Evolutionary conservation across 768 basidiomycete genomes (phyloP), one percentile per base, ranked within the genome.

Genomic region (Amanita pallidorosea): DNA sequence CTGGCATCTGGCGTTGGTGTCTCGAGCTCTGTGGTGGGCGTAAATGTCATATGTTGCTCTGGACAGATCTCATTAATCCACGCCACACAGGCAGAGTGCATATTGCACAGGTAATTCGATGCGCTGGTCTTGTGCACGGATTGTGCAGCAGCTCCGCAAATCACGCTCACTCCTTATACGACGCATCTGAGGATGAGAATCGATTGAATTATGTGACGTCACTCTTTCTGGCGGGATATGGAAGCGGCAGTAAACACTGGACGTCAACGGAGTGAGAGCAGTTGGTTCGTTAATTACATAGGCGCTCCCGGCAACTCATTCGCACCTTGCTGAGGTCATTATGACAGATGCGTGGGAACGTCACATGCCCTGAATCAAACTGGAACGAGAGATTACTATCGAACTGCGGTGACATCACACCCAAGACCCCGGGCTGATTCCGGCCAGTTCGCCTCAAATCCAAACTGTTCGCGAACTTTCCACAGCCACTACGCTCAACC

Each of bases 181-280:
- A 12, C 35, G 31, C 27, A 33, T 49, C 47, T 49, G 25, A 40
- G 47, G 29, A 40, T 47, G 25, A 49, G 47, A 22, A 23, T 5
- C 7, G 27, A 49, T 23, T 49, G 47, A 40, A 40, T 27, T 20
- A n/a, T 37, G 47, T 49, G 47, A 49, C 47, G 36, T 49, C 47
- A 49, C n/a, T 34, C 33, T 35, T 12, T 29, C 12, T 8, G 9
- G 17, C 17, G 17, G 38, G 17, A 29, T 9, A 9, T 17, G 15
- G 36, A 37, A 37, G 15, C 36, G 17, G 36, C 38, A 18, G 20
- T 22, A 40, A 40, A 40, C 18, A 40, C 38, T 40, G 38, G 7
- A 40, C 38, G 38, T 40, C 38, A 40, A 20, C 12, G 40, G 13
- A 11, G 9, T 23, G 5, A 2, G 23, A 9, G 8, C 20, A 25